Conservation (phyloP, 2,329 filamentous ascomycete genomes). For the Fusarium sp. region DNA sequence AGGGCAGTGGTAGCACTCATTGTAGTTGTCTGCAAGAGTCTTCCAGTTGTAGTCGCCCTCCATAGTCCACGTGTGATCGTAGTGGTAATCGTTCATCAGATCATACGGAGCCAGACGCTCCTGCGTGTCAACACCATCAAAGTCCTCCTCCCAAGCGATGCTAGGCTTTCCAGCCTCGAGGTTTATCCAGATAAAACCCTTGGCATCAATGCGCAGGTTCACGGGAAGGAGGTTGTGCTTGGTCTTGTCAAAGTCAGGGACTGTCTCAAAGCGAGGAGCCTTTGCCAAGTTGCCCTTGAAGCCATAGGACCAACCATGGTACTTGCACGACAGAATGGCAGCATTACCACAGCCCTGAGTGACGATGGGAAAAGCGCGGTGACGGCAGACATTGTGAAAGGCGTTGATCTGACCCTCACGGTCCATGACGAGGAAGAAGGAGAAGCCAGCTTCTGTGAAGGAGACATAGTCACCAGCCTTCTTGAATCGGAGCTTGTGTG, state of each 20-base stretch:
- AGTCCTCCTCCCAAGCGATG: not conserved
- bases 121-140: not conserved
- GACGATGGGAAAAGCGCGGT: slow-evolving; percentile 2
- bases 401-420: slow-evolving; percentile 1
- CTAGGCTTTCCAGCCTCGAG: slow-evolving; percentile 1
- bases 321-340: not conserved
- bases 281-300: slow-evolving; percentile 57
- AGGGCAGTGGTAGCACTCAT: slow-evolving; percentile 71
- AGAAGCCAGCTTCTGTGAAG: not conserved
- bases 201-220: slow-evolving; percentile 56
- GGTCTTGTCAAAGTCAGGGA: slow-evolving; percentile 52
- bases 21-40: slow-evolving; percentile 70
- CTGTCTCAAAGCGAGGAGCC: slow-evolving; percentile 54
- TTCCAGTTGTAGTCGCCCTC: slow-evolving; percentile 69
- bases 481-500: not conserved
- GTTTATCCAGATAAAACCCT: slow-evolving; percentile 63
- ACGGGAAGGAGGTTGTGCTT: slow-evolving; percentile 58
- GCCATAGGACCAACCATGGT: slow-evolving; percentile 54
- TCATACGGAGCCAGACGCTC: not conserved
- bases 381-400: slow-evolving; percentile 4
- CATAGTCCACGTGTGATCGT: slow-evolving; percentile 67
- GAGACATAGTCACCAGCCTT: not conserved
- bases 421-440: not conserved
- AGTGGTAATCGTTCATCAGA: slow-evolving; percentile 58
- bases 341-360: not conserved